These are phyloP conservation scores for Vachellia collinsii DNA, from an alignment of 306 rosid species.

Conservation along the genomic window DNA sequence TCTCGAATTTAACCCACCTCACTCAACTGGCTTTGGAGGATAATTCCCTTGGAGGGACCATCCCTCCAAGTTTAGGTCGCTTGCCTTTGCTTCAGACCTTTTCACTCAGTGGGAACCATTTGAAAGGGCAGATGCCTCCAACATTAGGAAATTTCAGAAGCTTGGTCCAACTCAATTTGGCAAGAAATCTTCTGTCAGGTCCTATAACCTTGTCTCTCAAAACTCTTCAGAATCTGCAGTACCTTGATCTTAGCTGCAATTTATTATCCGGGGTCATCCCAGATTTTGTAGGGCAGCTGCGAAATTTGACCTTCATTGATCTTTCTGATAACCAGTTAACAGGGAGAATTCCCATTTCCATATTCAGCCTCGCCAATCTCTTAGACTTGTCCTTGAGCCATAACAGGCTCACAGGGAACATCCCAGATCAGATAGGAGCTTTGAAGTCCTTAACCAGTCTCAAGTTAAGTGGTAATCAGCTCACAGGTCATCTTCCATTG, in stretches of 20 bases:
- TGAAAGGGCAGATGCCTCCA: slow-evolving; percentile 79
- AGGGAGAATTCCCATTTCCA: slow-evolving; percentile 71
- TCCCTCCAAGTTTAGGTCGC: slow-evolving; percentile 79
- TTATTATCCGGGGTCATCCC: slow-evolving; percentile 66
- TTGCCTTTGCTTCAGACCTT: slow-evolving; percentile 69
- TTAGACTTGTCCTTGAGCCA: slow-evolving; percentile 70
- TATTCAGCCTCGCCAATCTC: slow-evolving; percentile 68
- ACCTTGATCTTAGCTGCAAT: slow-evolving; percentile 85
- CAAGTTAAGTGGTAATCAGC: slow-evolving; percentile 66
- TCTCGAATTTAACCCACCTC: slow-evolving; percentile 72
- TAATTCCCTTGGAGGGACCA: slow-evolving; percentile 72
- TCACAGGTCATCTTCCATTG: slow-evolving; percentile 69
- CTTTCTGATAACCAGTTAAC: slow-evolving; percentile 72
- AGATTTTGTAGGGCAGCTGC: slow-evolving; percentile 59
- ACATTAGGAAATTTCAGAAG: slow-evolving; percentile 61
- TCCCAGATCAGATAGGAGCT: slow-evolving; percentile 70
- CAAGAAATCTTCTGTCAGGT: slow-evolving; percentile 71
- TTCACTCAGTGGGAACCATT: slow-evolving; percentile 71
- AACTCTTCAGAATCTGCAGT: slow-evolving; percentile 56
- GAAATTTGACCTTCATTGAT: slow-evolving; percentile 66
- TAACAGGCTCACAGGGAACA: slow-evolving; percentile 77
- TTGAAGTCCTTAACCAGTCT: slow-evolving; percentile 74
- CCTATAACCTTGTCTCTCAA: slow-evolving; percentile 65
- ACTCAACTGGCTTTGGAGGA: slow-evolving; percentile 76
- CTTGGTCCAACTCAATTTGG: slow-evolving; percentile 69